Evolutionary conservation across 208 protist species (phyloP).

Genomic region (Trypanosoma melophagium): DNA sequence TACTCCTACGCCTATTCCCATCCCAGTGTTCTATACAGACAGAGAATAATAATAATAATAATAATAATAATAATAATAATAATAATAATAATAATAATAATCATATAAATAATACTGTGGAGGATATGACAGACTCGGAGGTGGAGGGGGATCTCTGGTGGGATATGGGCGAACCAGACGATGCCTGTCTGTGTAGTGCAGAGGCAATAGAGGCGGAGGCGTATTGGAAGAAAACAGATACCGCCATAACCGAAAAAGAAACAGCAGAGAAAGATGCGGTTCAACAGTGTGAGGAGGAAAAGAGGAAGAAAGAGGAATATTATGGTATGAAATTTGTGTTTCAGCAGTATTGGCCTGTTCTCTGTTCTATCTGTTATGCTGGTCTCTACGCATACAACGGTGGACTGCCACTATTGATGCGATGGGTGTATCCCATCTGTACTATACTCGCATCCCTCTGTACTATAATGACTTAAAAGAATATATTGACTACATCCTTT

Average conservation of each 20-base stretch:
- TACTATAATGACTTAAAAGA: conserved; percentile 17
- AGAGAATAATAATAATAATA: too few relatives aligned
- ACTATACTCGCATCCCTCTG: conserved; percentile 23
- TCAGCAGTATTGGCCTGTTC: conserved; percentile 45
- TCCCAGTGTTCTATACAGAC: too few relatives aligned
- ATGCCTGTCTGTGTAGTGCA: conserved; percentile 64
- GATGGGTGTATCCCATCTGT: conserved; percentile 43
- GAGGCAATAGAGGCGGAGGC: conserved; percentile 50
- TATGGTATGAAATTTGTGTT: conserved; percentile 17
- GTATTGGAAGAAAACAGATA: conserved; percentile 15
- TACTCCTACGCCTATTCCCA: not conserved
- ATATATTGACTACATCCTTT: not conserved
- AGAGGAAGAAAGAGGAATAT: not conserved
- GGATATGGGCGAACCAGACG: conserved; percentile 42
- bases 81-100: too few relatives aligned
- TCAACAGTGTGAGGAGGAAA: too few relatives aligned
- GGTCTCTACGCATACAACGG: conserved; percentile 53
- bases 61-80: too few relatives aligned
- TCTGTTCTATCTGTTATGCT: conserved; percentile 42
- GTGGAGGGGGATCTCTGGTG: conserved; percentile 11
- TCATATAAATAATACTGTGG: not conserved
- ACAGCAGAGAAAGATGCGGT: not conserved
- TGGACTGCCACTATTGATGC: conserved; percentile 59
- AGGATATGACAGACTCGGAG: too few relatives aligned
- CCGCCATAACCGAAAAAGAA: not conserved